These are phyloP conservation scores for Sporothrix variecibatus DNA, from an alignment of 2,329 filamentous ascomycete genomes.

Conservation along the genomic window DNA sequence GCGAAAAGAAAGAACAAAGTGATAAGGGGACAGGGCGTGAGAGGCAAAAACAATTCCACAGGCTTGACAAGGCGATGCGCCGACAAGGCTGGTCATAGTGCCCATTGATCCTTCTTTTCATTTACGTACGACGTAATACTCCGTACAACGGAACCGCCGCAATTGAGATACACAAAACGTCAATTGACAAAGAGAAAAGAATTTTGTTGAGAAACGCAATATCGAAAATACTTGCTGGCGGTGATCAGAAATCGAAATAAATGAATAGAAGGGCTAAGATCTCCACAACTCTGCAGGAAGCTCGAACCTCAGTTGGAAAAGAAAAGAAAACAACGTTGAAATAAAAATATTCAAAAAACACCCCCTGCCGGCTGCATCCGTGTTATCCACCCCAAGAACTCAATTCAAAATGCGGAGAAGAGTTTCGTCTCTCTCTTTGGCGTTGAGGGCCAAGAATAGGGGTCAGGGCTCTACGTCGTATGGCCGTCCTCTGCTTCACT, in stretches of 20 bases:
- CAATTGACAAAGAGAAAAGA: background rate
- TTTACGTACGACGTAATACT: background rate
- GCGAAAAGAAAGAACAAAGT: background rate
- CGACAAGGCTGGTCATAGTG: constrained; percentile 5
- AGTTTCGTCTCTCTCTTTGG: background rate
- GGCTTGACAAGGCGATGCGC: background rate
- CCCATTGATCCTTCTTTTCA: background rate
- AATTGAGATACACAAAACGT: background rate
- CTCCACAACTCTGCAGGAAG: background rate
- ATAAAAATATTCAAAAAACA: background rate
- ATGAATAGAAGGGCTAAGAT: background rate
- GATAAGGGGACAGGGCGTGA: background rate
- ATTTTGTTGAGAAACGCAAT: too few species aligned
- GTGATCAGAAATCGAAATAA: background rate
- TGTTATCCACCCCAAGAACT: background rate
- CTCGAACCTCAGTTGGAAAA: background rate
- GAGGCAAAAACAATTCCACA: background rate
- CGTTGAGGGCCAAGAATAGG: background rate
- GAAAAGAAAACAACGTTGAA: background rate
- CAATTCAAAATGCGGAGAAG: background rate
- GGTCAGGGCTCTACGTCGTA: background rate
- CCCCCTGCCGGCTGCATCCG: constrained; percentile 6
- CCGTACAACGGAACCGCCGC: background rate
- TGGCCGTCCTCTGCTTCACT: background rate
- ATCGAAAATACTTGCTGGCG: background rate